These are phyloP conservation scores for Erythrophleum fordii DNA, from an alignment of 306 rosid species.

Conservation along the genomic window DNA sequence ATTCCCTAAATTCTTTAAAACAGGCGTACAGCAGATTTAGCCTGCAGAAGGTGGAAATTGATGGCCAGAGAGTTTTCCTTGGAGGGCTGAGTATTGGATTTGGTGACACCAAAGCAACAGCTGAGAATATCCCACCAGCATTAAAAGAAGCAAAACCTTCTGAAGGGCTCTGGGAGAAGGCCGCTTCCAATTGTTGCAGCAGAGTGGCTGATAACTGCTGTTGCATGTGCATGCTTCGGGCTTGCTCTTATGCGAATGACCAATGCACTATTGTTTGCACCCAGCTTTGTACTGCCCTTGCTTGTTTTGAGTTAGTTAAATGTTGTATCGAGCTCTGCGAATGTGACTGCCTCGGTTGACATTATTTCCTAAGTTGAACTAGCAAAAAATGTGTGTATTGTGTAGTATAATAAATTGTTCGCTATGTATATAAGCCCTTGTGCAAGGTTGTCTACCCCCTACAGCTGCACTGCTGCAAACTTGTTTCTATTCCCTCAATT, in stretches of 20 bases:
- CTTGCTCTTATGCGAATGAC: constrained; percentile 63
- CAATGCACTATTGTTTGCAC: constrained; percentile 64
- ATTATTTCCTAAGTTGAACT: constrained; percentile 20
- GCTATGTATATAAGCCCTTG: constrained; percentile 29
- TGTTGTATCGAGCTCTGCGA: constrained; percentile 84
- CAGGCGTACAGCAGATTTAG: constrained; percentile 62
- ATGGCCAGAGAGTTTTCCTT: constrained; percentile 52
- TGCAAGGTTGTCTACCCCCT: background rate
- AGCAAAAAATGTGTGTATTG: background rate
- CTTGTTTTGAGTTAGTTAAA: constrained; percentile 74
- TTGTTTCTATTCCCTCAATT: background rate
- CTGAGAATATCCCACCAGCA: constrained; percentile 56
- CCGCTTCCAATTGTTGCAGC: constrained; percentile 65
- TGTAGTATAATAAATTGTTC: constrained; percentile 6
- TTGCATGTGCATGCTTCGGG: constrained; percentile 73
- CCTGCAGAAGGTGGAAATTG: constrained; percentile 36
- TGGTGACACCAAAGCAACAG: constrained; percentile 75
- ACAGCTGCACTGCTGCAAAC: background rate
- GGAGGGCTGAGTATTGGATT: constrained; percentile 73
- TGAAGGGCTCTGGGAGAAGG: constrained; percentile 61
- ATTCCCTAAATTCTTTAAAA: constrained; percentile 27
- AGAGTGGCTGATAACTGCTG: constrained; percentile 52
- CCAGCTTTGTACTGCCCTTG: constrained; percentile 80
- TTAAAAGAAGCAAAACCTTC: constrained; percentile 65
- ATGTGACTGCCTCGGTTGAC: constrained; percentile 43